phyloP scores from a whole-genome alignment of 768 basidiomycete genomes.

The Paxillus rubicundulus region DNA sequence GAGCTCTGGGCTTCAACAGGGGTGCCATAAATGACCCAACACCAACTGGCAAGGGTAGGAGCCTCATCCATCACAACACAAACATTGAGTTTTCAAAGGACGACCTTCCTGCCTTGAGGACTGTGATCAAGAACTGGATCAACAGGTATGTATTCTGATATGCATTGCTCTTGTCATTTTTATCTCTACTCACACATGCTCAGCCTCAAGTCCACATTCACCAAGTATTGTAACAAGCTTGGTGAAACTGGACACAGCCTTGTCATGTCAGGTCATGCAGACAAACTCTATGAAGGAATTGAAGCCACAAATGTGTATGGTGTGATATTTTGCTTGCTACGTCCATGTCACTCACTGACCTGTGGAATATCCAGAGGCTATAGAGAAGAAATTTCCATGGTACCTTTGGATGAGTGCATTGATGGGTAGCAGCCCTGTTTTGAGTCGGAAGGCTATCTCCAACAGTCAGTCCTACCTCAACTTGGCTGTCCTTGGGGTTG shows the following conservation, averaged over 20 bases:
- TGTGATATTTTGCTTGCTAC: not conserved
- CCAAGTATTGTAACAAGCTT: not conserved
- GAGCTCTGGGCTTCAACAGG: constrained; percentile 22
- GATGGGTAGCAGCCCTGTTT: no score
- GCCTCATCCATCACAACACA: not conserved
- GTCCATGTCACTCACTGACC: no score
- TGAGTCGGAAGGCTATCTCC: no score
- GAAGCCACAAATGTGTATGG: not conserved
- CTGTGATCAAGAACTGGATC: not conserved
- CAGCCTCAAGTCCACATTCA: not conserved
- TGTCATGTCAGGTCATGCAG: not conserved
- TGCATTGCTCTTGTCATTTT: no score
- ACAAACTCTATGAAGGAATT: not conserved
- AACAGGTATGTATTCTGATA: no score
- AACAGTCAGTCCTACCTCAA: no score
- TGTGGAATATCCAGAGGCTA: no score
- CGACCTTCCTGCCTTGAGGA: not conserved
- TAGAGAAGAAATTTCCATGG: no score
- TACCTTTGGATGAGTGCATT: no score
- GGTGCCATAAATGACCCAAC: not conserved
- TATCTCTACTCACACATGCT: no score
- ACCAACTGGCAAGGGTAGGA: constrained; percentile 7
- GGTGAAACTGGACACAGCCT: constrained; percentile 2
- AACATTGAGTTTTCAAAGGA: not conserved
- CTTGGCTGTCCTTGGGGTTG: no score